Conservation (phyloP, 2,329 filamentous ascomycete species). For the Penicillium sp. region DNA sequence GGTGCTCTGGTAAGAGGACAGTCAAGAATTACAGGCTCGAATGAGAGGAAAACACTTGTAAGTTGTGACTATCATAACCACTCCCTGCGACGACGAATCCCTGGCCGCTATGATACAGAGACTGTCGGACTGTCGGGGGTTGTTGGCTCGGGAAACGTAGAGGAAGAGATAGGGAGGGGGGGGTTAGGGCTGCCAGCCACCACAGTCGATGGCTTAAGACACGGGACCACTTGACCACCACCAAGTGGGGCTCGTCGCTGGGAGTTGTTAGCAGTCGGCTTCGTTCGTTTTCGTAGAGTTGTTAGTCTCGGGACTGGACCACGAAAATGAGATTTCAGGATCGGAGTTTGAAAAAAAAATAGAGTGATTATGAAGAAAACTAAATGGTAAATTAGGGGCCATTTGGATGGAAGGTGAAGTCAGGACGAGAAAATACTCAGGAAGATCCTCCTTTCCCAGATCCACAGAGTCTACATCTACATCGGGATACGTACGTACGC, state of each 20-base stretch:
- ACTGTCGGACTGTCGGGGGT: not conserved
- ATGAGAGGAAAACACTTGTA: too few relatives aligned
- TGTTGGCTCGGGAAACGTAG: constrained; percentile 6
- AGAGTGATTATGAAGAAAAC: constrained; percentile 5
- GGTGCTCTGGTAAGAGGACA: not conserved
- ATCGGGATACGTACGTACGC: not conserved
- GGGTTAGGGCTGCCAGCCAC: constrained; percentile 24
- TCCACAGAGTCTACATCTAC: not conserved
- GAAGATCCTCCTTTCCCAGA: not conserved
- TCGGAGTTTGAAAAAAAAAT: not conserved
- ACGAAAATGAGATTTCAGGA: constrained; percentile 6
- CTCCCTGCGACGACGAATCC: not conserved
- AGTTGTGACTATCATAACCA: too few relatives aligned
- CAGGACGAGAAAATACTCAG: not conserved
- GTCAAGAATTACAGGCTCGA: not conserved
- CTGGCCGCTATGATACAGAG: not conserved
- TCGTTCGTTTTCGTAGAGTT: constrained; percentile 2
- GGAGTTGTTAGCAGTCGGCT: not conserved
- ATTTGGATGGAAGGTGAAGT: constrained; percentile 3
- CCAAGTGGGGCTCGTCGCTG: constrained; percentile 16
- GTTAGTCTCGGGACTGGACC: constrained; percentile 1
- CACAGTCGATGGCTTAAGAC: constrained; percentile 22
- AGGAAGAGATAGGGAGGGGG: not conserved
- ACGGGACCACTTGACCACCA: constrained; percentile 17
- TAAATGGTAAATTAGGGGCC: constrained; percentile 24